Percentiles rank a stretch among this genome's conserved stretches.
phyloP scores from a whole-genome alignment of 306 rosid species.

The Dryas octopetala region DNA sequence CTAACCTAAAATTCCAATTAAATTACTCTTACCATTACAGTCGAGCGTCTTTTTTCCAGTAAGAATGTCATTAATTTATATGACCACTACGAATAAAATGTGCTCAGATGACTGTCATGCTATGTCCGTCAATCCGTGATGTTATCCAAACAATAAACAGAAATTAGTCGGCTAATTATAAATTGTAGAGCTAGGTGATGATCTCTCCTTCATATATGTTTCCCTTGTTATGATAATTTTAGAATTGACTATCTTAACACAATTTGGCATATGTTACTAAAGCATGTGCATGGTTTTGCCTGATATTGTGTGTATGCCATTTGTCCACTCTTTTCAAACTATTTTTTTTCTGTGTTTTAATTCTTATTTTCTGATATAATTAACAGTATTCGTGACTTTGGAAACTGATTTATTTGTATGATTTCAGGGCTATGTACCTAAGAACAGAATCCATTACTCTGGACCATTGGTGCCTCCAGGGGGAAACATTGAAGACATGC shows the following conservation, averaged over 20 bases:
- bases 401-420: constrained; percentile 10
- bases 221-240: too few relatives aligned
- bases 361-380: neutral
- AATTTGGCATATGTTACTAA: neutral
- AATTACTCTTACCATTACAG: too few relatives aligned
- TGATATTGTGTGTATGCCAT: neutral
- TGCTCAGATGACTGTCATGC: too few relatives aligned
- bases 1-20: too few relatives aligned
- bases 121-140: too few relatives aligned
- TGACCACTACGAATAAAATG: too few relatives aligned
- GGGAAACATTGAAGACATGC: constrained; percentile 83
- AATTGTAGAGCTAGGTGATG: too few relatives aligned
- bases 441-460: constrained; percentile 81
- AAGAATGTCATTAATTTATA: too few relatives aligned
- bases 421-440: constrained; percentile 51
- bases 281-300: neutral
- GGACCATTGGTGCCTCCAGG: constrained; percentile 84
- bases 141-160: too few relatives aligned
- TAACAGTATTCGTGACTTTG: neutral
- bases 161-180: neutral
- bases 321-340: neutral
- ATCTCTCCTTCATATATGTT: too few relatives aligned
- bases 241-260: neutral
- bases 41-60: too few relatives aligned
- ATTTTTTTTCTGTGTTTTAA: neutral